Base-by-base conservation (phyloP, 768 basidiomycete species). In the Mycena albidolilacea region DNA sequence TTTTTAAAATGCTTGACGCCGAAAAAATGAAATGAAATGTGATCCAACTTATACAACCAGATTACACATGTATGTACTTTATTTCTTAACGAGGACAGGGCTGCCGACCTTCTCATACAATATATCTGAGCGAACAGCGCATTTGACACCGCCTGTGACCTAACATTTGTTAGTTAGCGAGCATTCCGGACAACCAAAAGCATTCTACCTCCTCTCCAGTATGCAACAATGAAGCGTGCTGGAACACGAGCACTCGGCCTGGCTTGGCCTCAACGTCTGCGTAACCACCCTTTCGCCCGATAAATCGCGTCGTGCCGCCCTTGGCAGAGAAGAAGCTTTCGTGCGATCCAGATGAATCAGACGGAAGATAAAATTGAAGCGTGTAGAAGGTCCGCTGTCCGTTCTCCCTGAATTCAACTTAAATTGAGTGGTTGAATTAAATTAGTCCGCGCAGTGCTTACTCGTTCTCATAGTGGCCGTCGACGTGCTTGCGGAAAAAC, bases 301-400 rank as follows among this genome's bases (percentile, higher is more conserved):
- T 19, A 61, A 76, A 76, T 17, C 71, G 67, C 4, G 75, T 73
- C 35, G 75, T 39, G 1, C 75, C 75, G 23, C 75, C 75, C 12
- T 58, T 30, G 7, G 69, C 60, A 12, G 68, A 37, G 7, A 55
- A 5, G 48, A 72, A 72, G 57, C 69, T 76, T n/a, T 76, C 64
- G n/a, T 48, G 41, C 5, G 72, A 70, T 15, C 71, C 75, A 10
- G 67, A 62, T 7, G 69, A 39, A 54, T 74, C 73, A 6, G 73
- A 74, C 19, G 73, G 73, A 30, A 76, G 72, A 44, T 76, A 76
- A 12, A 76, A 58, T 23, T 76, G 75, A 15, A 76, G 48, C 4
- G 75, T 76, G 62, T 73, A 73, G 64, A 76, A 76, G 4, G 75
- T 72, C 50, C 55, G 68, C 57, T 73, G 71, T 5, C 69, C 71